These are phyloP conservation scores for Colletotrichum sp. DNA, from an alignment of 2,329 filamentous ascomycete species.

Conservation along the genomic window DNA sequence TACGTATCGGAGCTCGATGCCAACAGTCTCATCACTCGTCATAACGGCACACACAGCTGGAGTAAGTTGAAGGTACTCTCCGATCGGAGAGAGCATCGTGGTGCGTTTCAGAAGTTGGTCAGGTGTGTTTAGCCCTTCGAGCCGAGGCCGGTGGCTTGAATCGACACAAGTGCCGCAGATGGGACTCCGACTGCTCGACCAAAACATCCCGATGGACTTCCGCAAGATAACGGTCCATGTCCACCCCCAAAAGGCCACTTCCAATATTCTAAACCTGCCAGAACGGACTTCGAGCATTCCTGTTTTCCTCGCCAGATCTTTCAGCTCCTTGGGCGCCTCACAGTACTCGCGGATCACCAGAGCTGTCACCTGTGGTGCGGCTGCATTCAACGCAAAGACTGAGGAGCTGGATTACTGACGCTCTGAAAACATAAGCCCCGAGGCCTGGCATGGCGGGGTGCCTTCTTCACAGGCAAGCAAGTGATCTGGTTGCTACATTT, in stretches of 20 bases:
- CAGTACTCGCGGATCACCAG: neutral
- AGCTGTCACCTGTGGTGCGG: no score
- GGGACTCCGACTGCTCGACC: fast-evolving
- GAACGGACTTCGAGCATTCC: neutral
- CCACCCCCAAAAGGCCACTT: neutral
- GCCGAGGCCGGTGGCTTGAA: no score
- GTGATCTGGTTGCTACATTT: neutral
- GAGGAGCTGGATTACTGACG: neutral
- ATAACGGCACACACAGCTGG: no score
- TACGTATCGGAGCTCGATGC: no score
- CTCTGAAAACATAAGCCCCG: fast-evolving
- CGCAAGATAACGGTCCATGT: neutral
- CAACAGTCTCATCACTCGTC: no score
- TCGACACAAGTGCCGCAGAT: no score
- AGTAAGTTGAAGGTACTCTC: no score
- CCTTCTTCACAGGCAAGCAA: neutral
- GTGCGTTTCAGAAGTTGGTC: fast-evolving
- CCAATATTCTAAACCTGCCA: neutral
- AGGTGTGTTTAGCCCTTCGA: no score
- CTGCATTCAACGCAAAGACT: fast-evolving
- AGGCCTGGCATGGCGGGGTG: no score
- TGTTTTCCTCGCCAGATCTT: fast-evolving
- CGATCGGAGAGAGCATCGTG: fast-evolving
- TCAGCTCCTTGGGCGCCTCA: neutral
- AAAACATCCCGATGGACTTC: neutral